Evolutionary conservation across 805 yeast species (phyloP), one percentile per base, ranked within the genome.

Genomic region (Isabelozyma heimii): DNA sequence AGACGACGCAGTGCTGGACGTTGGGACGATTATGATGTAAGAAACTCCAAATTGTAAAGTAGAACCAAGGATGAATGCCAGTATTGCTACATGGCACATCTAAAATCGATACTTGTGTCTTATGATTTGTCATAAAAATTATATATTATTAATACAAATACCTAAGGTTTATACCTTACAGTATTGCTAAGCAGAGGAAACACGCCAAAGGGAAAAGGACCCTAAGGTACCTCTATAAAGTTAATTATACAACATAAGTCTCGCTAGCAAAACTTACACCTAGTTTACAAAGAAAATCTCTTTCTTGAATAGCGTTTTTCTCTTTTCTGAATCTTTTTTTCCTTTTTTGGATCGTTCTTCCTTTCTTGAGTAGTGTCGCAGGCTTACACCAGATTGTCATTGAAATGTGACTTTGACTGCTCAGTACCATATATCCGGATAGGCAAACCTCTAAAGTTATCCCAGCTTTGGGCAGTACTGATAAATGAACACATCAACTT

Each of bases 381-480:
- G 9, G 30, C n/a, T 30, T 10, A 30, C 9, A 30, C 10, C n/a
- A 13, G n/a, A 4, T 13, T 30, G 8, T 30, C 35, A 9, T 30
- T 30, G n/a, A 30, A 30, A 30, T 30, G 35, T 3, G 3, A 30
- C 8, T 30, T 30, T 30, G 35, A n/a, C 10, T 37, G 4, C 6
- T 26, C 44, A 24, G 44, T 42, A 30, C 44, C 44, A 12, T 42
- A 42, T 12, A 42, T 42, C n/a, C 26, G 44, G 13, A 42, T 42
- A 14, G 44, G 44, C 14, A 42, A 27, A n/a, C 44, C 44, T 8
- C 37, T 12, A 16, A 27, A 42, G 15, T 26, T 27, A 16, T 42
- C 44, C 44, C 44, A 42, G 44, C 44, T 42, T 30, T 42, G 44
- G 8, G n/a, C 17, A 9, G 44, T 42, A 38, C 43, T 35, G 12